Conservation (phyloP, 1,139 yeast genomes). For the Arxiozyma heterogenica region DNA sequence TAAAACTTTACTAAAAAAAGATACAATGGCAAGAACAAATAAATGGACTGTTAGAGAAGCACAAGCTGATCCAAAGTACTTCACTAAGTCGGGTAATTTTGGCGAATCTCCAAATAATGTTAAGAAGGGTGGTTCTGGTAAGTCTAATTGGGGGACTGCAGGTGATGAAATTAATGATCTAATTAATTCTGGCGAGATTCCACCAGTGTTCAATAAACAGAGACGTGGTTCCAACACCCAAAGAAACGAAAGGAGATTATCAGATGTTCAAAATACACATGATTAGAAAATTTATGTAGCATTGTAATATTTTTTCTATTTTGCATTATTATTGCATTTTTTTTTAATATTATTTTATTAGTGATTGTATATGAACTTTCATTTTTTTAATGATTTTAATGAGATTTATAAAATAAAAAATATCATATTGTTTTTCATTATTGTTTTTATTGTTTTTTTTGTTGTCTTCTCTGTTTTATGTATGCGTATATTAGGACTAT, state of each 20-base stretch:
- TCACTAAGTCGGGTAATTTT: slow-evolving; percentile 61
- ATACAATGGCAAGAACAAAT: slow-evolving; percentile 73
- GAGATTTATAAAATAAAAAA: too few species aligned
- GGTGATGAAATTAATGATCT: slow-evolving; percentile 57
- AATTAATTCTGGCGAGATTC: slow-evolving; percentile 36
- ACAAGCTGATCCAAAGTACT: slow-evolving; percentile 56
- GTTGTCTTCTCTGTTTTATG: too few species aligned
- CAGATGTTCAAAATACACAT: slow-evolving; percentile 12
- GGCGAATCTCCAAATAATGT: slow-evolving; percentile 65
- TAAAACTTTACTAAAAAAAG: background rate
- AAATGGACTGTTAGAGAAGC: slow-evolving; percentile 65
- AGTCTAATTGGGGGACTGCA: slow-evolving; percentile 63
- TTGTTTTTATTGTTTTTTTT: too few species aligned
- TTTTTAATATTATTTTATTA: background rate
- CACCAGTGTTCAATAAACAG: slow-evolving; percentile 34
- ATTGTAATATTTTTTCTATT: too few species aligned
- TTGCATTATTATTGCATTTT: too few species aligned
- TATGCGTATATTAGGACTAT: too few species aligned
- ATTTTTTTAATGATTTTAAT: too few species aligned
- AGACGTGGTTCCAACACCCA: slow-evolving; percentile 40
- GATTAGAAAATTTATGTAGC: background rate
- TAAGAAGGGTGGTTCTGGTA: slow-evolving; percentile 82
- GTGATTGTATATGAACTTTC: background rate
- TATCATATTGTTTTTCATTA: background rate
- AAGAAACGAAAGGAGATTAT: slow-evolving; percentile 32